phyloP scores from a whole-genome alignment of 495 filamentous ascomycete genomes.

The Penicillium flavigenum region DNA sequence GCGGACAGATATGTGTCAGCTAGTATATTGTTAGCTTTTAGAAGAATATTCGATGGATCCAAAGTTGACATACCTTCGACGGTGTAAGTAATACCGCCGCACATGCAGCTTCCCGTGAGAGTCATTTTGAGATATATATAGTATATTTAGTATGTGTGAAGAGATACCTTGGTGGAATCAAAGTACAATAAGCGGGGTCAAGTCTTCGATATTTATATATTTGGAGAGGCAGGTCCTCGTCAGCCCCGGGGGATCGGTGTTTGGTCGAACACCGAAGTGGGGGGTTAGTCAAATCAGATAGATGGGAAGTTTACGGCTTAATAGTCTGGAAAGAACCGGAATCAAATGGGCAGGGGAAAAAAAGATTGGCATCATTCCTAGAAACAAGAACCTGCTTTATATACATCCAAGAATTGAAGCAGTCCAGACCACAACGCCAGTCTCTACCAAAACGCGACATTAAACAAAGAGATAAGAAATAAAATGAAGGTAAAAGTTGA shows the following conservation, averaged over 20 bases:
- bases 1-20: slow-evolving; percentile 36
- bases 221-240: no score
- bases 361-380: slow-evolving; percentile 17
- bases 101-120: slow-evolving; percentile 44
- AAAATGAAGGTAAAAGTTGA: slow-evolving; percentile 3
- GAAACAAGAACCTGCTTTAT: slow-evolving; percentile 22
- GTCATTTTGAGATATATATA: slow-evolving; percentile 26
- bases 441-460: slow-evolving; percentile 2
- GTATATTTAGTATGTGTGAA: slow-evolving; percentile 5
- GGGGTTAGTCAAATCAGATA: no score
- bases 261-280: slow-evolving; percentile 6
- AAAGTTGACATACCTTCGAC: slow-evolving; percentile 26
- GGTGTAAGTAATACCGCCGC: slow-evolving; percentile 38
- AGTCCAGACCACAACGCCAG: slow-evolving; percentile 13
- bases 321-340: neutral
- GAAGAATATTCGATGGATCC: neutral
- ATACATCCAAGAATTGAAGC: slow-evolving; percentile 22
- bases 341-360: slow-evolving; percentile 1
- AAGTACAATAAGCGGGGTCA: slow-evolving; percentile 1
- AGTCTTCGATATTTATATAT: no score
- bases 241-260: neutral
- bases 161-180: slow-evolving; percentile 30
- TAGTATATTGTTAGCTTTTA: slow-evolving; percentile 8
- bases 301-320: neutral
- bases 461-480: slow-evolving; percentile 8